phyloP scores from a whole-genome alignment of 805 yeast species.

The Wickerhamiella galacta region DNA sequence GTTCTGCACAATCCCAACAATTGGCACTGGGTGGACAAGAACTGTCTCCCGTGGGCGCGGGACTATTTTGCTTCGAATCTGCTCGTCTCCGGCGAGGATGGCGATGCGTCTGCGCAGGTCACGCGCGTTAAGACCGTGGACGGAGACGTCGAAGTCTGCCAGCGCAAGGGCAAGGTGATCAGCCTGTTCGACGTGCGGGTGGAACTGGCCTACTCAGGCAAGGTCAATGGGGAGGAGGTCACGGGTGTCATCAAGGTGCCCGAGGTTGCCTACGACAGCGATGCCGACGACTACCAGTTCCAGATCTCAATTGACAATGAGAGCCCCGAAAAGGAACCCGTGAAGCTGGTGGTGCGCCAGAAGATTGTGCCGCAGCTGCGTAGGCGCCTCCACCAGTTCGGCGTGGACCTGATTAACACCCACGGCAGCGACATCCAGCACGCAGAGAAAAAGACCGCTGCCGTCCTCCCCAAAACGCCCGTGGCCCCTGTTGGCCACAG shows the following conservation, averaged over 20 bases:
- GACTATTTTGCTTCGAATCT: conserved; percentile 52
- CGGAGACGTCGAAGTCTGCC: conserved; percentile 95
- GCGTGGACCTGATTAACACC: conserved; percentile 51
- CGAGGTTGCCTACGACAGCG: conserved; percentile 87
- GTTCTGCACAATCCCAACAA: conserved; percentile 93
- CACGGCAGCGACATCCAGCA: conserved; percentile 85
- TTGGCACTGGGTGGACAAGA: conserved; percentile 99
- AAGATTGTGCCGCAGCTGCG: conserved; percentile 58
- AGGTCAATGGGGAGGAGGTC: conserved; percentile 26
- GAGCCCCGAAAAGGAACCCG: conserved; percentile 27
- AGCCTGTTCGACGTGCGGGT: conserved; percentile 71
- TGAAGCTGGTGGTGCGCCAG: conserved; percentile 35
- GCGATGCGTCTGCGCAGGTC: conserved; percentile 22
- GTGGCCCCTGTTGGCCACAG: conserved; percentile 10
- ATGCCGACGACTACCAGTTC: conserved; percentile 71
- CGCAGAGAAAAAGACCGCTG: conserved; percentile 19
- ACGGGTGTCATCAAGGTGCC: conserved; percentile 72
- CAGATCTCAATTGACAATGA: conserved; percentile 49
- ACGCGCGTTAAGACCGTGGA: conserved; percentile 43
- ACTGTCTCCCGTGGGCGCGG: conserved; percentile 84
- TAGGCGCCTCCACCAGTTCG: conserved; percentile 43
- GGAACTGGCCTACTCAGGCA: conserved; percentile 41
- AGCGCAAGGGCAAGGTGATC: conserved; percentile 91
- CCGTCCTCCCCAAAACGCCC: conserved; percentile 7
- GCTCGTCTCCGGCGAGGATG: conserved; percentile 25